Evolutionary conservation across 2,329 filamentous ascomycete species (phyloP).

Genomic region (Trichoderma gracile): DNA sequence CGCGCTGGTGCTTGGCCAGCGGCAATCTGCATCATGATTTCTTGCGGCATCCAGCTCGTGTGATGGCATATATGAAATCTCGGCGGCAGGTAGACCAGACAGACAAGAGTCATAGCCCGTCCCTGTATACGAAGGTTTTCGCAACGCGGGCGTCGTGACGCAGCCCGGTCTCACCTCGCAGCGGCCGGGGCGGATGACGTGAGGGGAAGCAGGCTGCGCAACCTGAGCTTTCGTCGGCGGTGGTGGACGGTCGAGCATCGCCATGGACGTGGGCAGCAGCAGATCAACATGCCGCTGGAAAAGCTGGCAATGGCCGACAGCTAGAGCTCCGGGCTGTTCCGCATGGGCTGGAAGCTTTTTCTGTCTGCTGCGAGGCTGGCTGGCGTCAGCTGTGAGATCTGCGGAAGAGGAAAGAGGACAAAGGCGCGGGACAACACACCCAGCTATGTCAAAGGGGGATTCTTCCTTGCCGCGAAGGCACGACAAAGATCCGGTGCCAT

Average conservation of each 20-base stretch:
- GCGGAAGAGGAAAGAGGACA: background rate
- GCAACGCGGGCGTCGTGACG: constrained; percentile 19
- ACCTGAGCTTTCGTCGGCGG: background rate
- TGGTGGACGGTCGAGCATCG: background rate
- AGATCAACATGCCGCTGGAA: background rate
- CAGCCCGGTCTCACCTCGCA: constrained; percentile 17
- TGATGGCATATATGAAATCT: background rate
- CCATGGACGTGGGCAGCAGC: background rate
- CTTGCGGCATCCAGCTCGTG: background rate
- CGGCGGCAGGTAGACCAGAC: background rate
- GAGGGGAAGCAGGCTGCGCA: constrained; percentile 18
- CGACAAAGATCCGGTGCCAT: background rate
- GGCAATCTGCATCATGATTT: background rate
- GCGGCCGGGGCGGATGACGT: constrained; percentile 18
- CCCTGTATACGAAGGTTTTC: background rate
- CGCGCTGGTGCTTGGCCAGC: constrained; percentile 6
- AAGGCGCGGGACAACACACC: background rate
- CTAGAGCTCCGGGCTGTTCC: background rate
- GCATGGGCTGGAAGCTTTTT: background rate
- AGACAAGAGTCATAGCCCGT: background rate
- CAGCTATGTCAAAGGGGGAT: constrained; percentile 3
- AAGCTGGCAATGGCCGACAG: background rate
- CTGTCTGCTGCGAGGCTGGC: constrained; percentile 2
- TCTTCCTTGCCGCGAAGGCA: background rate
- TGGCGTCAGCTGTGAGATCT: background rate